phyloP scores from a whole-genome alignment of 768 basidiomycete species.

The Psilocybe sp. region DNA sequence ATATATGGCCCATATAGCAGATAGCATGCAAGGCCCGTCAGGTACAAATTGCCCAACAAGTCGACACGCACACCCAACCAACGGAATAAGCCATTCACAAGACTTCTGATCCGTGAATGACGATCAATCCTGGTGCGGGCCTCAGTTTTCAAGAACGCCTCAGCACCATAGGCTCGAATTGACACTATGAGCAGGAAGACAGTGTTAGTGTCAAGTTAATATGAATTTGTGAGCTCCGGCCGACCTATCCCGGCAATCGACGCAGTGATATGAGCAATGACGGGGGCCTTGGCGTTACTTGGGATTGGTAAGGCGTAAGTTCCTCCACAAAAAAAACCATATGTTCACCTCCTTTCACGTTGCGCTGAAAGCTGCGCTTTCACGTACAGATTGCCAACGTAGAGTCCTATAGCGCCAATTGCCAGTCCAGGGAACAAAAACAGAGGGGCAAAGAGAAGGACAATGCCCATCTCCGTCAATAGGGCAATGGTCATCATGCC shows the following conservation, averaged over 20 bases:
- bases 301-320: too few species aligned
- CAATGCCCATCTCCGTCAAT: not conserved
- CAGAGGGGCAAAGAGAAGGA: conserved; percentile 1
- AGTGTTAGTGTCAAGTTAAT: not conserved
- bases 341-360: conserved; percentile 17
- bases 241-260: conserved; percentile 53
- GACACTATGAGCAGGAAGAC: conserved; percentile 27
- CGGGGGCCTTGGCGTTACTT: conserved; percentile 20
- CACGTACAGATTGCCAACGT: conserved; percentile 1
- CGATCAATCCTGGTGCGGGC: conserved; percentile 48
- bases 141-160: conserved; percentile 41
- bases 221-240: conserved; percentile 1
- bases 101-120: conserved; percentile 40
- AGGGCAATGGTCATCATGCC: not conserved
- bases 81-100: conserved; percentile 48
- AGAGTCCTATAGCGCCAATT: not conserved
- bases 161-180: conserved; percentile 61
- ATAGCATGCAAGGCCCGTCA: conserved; percentile 48
- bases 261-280: conserved; percentile 49
- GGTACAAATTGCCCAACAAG: conserved; percentile 51
- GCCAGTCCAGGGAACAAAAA: not conserved
- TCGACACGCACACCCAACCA: conserved; percentile 53
- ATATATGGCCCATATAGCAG: conserved; percentile 43
- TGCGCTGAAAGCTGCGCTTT: conserved; percentile 2
- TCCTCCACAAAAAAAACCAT: conserved; percentile 36